Percentiles rank a stretch among this genome's conserved stretches.
phyloP scores from a whole-genome alignment of 2,329 filamentous ascomycete species.

The Cryphonectria nitschkei region DNA sequence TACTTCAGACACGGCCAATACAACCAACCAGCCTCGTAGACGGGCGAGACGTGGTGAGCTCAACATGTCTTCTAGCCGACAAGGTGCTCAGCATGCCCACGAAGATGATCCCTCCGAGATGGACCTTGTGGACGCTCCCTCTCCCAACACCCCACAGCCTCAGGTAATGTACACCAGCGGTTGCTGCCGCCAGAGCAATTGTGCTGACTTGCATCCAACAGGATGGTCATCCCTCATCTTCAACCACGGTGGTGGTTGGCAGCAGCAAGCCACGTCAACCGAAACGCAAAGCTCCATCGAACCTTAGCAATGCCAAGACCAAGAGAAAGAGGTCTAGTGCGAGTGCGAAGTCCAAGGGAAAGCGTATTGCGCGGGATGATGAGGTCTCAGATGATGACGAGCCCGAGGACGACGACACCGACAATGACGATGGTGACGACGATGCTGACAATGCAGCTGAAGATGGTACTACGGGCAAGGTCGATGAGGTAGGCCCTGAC shows the following conservation, averaged over 20 bases:
- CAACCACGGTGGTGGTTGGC: background rate
- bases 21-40: background rate
- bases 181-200: background rate
- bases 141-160: background rate
- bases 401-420: background rate
- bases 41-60: background rate
- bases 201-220: background rate
- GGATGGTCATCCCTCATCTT: background rate
- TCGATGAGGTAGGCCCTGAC: constrained; percentile 12
- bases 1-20: background rate
- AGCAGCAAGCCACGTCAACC: background rate
- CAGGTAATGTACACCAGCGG: background rate
- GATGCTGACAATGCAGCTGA: background rate
- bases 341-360: background rate
- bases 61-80: background rate
- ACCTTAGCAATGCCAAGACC: background rate
- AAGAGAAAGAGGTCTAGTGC: background rate
- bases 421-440: background rate
- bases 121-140: background rate
- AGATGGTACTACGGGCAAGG: background rate
- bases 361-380: background rate
- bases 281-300: constrained; percentile 6
- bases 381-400: background rate
- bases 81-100: background rate
- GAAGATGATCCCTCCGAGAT: background rate